Percentiles rank a stretch among this genome's conserved stretches.
Evolutionary conservation across 352 stramenopile genomes (phyloP).

Genomic region (Phytopythium aichiense): DNA sequence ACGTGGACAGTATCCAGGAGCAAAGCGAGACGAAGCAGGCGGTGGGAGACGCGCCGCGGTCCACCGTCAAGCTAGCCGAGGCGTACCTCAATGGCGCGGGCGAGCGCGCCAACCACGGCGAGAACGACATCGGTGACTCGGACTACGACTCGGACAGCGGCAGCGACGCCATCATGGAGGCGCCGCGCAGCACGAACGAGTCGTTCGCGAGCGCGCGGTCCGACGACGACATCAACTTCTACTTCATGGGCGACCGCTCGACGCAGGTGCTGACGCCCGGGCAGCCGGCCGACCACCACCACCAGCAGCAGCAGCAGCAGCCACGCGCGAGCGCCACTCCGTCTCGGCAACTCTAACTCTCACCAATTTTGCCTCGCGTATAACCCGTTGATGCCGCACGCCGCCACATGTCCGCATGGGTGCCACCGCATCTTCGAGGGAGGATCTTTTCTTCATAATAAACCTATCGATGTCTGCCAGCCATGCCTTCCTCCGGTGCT

Average conservation of each 20-base stretch:
- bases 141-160: slow-evolving; percentile 22
- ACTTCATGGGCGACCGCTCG: slow-evolving; percentile 31
- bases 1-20: slow-evolving; percentile 15
- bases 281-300: neutral
- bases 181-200: slow-evolving; percentile 24
- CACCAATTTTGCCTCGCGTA: neutral
- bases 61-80: neutral
- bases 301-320: neutral
- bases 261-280: slow-evolving; percentile 3
- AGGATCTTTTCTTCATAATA: neutral
- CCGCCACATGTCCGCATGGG: neutral
- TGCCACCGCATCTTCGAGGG: neutral
- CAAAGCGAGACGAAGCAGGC: neutral
- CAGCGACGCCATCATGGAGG: slow-evolving; percentile 19
- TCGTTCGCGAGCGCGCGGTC: slow-evolving; percentile 59
- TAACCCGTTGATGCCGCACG: neutral
- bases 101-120: slow-evolving; percentile 1
- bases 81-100: slow-evolving; percentile 1
- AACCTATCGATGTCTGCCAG: neutral
- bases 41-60: neutral
- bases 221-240: slow-evolving; percentile 54
- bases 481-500: neutral
- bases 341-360: neutral
- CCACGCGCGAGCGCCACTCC: neutral
- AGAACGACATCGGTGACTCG: slow-evolving; percentile 25